Conservation (phyloP, 2,329 filamentous ascomycete genomes). For the Drechmeria coniospora region DNA sequence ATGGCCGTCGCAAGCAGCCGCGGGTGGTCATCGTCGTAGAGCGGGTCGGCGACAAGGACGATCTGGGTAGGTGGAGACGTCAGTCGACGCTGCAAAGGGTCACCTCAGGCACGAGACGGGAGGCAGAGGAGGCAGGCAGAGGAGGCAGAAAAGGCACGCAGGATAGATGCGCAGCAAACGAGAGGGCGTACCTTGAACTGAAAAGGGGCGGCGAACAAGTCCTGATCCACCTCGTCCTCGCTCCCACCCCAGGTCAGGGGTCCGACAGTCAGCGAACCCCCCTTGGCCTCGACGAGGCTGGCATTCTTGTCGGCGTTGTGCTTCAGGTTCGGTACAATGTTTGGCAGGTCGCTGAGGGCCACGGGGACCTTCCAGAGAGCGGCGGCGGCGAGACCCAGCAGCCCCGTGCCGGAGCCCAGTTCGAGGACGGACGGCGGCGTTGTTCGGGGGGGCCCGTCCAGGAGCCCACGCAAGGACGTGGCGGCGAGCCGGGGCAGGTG, state of each 20-base stretch:
- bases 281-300: slow-evolving; percentile 33
- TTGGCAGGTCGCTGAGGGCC: slow-evolving; percentile 65
- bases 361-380: slow-evolving; percentile 52
- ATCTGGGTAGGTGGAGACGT: slow-evolving; percentile 35
- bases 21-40: slow-evolving; percentile 80
- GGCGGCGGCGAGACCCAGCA: slow-evolving; percentile 78
- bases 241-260: slow-evolving; percentile 59
- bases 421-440: slow-evolving; percentile 42
- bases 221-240: slow-evolving; percentile 26
- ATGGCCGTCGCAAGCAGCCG: slow-evolving; percentile 57
- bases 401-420: slow-evolving; percentile 76
- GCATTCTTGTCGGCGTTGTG: slow-evolving; percentile 56
- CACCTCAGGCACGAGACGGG: no score
- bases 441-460: slow-evolving; percentile 19
- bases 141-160: no score
- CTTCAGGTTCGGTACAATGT: slow-evolving; percentile 70
- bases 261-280: slow-evolving; percentile 44
- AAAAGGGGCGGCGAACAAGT: slow-evolving; percentile 26
- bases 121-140: no score
- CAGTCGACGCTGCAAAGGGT: no score
- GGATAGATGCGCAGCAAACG: no score
- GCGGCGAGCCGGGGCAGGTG: slow-evolving; percentile 40
- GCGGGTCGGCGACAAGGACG: slow-evolving; percentile 69
- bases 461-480: slow-evolving; percentile 28
- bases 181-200: slow-evolving; percentile 32